Evolutionary conservation across 768 basidiomycete species (phyloP), one percentile per base, ranked within the genome.

Genomic region (Ramaria sp.): DNA sequence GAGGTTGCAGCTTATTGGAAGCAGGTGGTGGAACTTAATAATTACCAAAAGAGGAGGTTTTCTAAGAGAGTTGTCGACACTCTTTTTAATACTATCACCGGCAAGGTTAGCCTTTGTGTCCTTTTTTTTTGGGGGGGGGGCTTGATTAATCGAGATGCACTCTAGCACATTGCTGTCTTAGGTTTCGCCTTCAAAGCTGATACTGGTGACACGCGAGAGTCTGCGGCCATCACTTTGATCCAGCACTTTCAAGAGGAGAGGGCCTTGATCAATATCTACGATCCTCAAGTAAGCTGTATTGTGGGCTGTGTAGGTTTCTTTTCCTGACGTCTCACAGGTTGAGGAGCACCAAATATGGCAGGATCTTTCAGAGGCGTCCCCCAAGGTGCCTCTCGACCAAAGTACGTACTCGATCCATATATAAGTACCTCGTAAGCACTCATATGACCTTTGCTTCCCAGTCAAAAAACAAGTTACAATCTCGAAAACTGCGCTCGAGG

Each of bases 161-260:
- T 63, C 36, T 66, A 84, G 92, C 83, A 82, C 64, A 94, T 99
- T 63, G 90, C 96, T 42, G 88, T 99, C 44, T 83, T 99, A 41
- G 95, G 95, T 10, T 99, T 97, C 69, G 96, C 95, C 3, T 97
- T 97, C 83, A 97, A 97, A 76, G 95, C 96, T 41, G 94, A 98
- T 69, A 99, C 96, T 12, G 96, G 96, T 57, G 96, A 99, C 67
- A 99, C 96, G 37, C 92, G 96, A 68, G 96, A 98, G 73, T 94
- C 92, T 2, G 84, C 96, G 27, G 81, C 96, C 16, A 97, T 97
- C 70, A 86, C 90, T 28, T 81, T 99, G 60, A 85, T 95, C 71
- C 84, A 82, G 61, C 85, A 97, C 75, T 99, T 99, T 82, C 78
- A 83, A 61, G 78, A 79, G 38, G 96, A 99, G 72, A 82, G 80